A percentile compares a stretch with the other conserved stretches of the same genome.
Conservation (phyloP, 1,139 yeast species). For the Eremothecium coryli region DNA sequence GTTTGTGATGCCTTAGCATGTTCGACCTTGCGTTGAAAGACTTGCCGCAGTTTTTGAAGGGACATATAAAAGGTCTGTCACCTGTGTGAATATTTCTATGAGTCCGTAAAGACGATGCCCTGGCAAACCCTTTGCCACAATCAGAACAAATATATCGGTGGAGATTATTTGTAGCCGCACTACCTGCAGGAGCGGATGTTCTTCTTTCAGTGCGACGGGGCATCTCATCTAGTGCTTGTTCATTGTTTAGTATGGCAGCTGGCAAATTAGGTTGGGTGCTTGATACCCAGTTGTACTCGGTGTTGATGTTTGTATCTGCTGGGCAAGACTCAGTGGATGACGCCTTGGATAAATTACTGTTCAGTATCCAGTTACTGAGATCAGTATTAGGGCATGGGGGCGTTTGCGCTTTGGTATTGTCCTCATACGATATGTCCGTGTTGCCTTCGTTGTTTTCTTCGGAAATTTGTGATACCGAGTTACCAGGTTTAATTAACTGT, state of each 20-base stretch:
- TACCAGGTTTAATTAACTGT: slow-evolving; percentile 1
- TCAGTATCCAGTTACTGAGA: not conserved
- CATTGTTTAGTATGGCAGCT: not conserved
- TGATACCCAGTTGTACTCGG: no score
- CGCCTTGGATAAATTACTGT: not conserved
- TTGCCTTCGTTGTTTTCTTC: not conserved
- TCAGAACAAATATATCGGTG: slow-evolving; percentile 38
- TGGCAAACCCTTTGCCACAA: slow-evolving; percentile 69
- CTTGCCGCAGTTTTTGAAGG: slow-evolving; percentile 57
- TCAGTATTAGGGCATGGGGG: not conserved
- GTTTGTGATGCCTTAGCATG: slow-evolving; percentile 65
- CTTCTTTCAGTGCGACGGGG: not conserved
- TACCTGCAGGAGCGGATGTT: slow-evolving; percentile 5
- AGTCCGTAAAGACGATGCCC: slow-evolving; percentile 74
- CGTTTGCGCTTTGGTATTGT: not conserved
- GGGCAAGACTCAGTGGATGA: not conserved
- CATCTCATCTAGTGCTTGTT: not conserved
- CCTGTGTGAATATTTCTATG: slow-evolving; percentile 84
- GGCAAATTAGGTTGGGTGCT: not conserved
- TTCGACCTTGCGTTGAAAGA: slow-evolving; percentile 72
- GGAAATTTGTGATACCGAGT: not conserved
- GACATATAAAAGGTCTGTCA: slow-evolving; percentile 68
- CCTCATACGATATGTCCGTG: not conserved
- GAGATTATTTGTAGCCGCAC: not conserved
- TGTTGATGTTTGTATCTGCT: not conserved